A percentile compares a stretch with the other conserved stretches of the same genome.
Evolutionary conservation across 306 rosid genomes (phyloP).

Genomic region (Bauhinia variegata): DNA sequence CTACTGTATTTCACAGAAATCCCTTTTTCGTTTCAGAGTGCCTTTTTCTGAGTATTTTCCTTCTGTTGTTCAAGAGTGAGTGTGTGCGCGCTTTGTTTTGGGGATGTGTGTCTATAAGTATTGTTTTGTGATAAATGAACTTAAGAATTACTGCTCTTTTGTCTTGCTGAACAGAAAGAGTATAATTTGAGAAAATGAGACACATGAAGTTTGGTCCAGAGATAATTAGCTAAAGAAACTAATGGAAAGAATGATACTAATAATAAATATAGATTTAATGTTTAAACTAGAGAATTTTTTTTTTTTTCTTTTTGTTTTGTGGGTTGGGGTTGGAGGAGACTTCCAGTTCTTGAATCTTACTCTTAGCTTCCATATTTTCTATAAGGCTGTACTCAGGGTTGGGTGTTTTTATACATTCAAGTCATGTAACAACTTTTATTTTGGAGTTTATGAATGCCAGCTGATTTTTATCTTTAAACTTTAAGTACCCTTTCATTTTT

Average conservation of each 20-base stretch:
- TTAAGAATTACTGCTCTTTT: constrained; percentile 6
- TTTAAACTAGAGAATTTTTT: not conserved
- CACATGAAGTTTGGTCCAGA: too few relatives aligned
- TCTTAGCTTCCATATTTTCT: too few relatives aligned
- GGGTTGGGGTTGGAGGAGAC: not conserved
- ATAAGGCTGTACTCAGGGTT: not conserved
- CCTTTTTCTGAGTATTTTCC: not conserved
- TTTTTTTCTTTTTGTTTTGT: too few relatives aligned
- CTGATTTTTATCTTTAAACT: constrained; percentile 22
- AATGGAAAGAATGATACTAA: not conserved
- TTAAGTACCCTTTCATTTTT: constrained; percentile 9
- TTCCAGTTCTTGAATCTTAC: constrained; percentile 3
- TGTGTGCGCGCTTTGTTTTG: not conserved
- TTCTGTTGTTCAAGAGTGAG: not conserved
- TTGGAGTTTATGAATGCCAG: constrained; percentile 2
- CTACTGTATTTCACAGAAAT: constrained; percentile 26
- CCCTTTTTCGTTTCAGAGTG: not conserved
- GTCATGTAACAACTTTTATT: not conserved
- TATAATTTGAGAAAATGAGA: too few relatives aligned
- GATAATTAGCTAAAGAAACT: constrained; percentile 6
- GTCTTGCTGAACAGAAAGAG: constrained; percentile 12
- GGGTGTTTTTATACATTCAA: constrained; percentile 25
- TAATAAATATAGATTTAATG: constrained; percentile 12
- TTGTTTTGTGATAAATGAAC: constrained; percentile 25
- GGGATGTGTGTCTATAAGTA: not conserved